Base-by-base conservation (phyloP, 1,284 basidiomycete species). In the Ganoderma lucidum region DNA sequence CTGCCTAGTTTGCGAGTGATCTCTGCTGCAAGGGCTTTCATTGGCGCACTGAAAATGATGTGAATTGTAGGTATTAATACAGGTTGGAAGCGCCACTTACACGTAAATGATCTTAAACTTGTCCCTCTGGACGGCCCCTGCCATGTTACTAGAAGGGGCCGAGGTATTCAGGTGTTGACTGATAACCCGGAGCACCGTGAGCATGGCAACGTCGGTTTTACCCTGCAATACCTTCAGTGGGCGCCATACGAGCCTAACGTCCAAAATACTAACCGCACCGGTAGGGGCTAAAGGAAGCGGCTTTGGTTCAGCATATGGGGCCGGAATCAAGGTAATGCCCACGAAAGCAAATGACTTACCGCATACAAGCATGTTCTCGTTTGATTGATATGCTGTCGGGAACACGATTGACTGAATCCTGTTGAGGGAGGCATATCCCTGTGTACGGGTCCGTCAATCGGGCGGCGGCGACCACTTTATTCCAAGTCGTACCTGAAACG, bases 141-240 rank as follows among this genome's bases (percentile, higher is more conserved):
- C 81, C 19, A 92, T 72, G 66, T 87, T 78, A 56, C 77, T 75
- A 66, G 78, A 78, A 59, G 77, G 65, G 12, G 62, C 61, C 2
- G 66, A 44, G 0, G 78, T 75, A 6, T 82, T 79, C 64, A 89
- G 85, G 79, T 95, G 88, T 75, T 94, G 95, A 66, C 91, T 85
- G 64, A 99, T 84, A 28, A 97, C 94, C 30, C 96, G 93, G 64
- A 99, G 86, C 69, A 99, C 94, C 1, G 95, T 88, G 77, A 99
- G 86, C 92, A 99, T 96, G 0, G 98, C 98, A 0, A 99, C 95
- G 80, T 99, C 98, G 0, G 98, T 99, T 94, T 99, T 99, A 82
- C 98, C 98, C 93, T 97, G 74, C 2, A 6, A 23, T 17, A 28
- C 23, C 1, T 23, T 63, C n/a, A 64, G 53, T 23, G 3, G 0